Conservation (phyloP, 1,139 yeast genomes). For the Scheffersomyces stambukii region DNA sequence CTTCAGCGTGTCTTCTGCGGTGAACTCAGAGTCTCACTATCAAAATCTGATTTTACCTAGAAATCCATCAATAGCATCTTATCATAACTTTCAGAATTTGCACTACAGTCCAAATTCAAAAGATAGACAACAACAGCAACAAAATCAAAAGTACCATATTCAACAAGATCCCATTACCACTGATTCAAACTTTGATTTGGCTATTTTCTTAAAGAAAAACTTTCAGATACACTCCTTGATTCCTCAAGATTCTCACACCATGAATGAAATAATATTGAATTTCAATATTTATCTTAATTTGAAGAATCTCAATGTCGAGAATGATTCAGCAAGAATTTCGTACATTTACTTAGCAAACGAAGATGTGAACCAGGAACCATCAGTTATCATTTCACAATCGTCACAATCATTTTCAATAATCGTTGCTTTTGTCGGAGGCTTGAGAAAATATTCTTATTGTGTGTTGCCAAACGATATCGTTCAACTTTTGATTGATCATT, state of each 20-base stretch:
- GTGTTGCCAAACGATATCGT: constrained; percentile 32
- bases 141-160: constrained; percentile 1
- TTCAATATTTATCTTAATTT: constrained; percentile 34
- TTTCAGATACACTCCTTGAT: constrained; percentile 31
- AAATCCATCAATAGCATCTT: neutral
- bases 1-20: constrained; percentile 11
- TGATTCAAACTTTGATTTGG: constrained; percentile 27
- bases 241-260: constrained; percentile 34
- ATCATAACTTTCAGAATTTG: neutral
- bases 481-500: constrained; percentile 23
- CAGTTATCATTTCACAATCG: constrained; percentile 29
- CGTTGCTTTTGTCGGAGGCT: constrained; percentile 39
- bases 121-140: constrained; percentile 5
- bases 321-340: constrained; percentile 10
- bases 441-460: constrained; percentile 40
- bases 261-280: constrained; percentile 33
- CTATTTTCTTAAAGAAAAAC: constrained; percentile 32
- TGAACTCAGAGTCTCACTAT: constrained; percentile 9
- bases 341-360: constrained; percentile 21
- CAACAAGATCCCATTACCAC: constrained; percentile 12
- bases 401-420: constrained; percentile 24
- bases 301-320: constrained; percentile 14
- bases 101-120: neutral
- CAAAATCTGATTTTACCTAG: constrained; percentile 10
- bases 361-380: constrained; percentile 23